Base-by-base conservation (phyloP, 2,329 filamentous ascomycete genomes). In the Alternaria brassicicola region DNA sequence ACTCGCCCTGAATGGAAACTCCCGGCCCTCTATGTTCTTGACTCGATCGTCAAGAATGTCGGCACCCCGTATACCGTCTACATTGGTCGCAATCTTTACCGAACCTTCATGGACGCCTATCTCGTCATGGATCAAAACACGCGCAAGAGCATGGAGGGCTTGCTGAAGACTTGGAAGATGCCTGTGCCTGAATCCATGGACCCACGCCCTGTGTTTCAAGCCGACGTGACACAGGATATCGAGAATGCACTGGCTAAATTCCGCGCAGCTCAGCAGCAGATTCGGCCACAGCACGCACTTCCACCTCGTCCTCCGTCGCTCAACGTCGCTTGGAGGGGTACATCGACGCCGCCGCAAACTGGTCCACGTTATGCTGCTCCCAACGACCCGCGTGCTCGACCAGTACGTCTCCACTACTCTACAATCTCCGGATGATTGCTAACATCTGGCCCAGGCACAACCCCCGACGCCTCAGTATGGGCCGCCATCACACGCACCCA, bases 41-140 rank as follows among this genome's bases (percentile, higher is more conserved):
- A 99, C 80, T 98, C 94, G 15, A 94, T 99, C 61, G 93, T 96
- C 75, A 99, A 99, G 80, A 98, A 99, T 82, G 93, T 99, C 62
- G 95, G 95, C 61, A 97, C 94, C 1, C 95, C 95, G 7, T 99
- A 99, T 78, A 98, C 94, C 0, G 84, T 98, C 12, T 98, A 97
- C 77, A 90, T 99, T 65, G 92, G 93, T 51, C 89, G 92, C 38
- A 94, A 94, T 72, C 86, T 99, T 36, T 98, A 94, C 79, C 87
- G 89, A 68, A 98, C 92, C 4, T 99, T 97, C 75, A 97, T 98
- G 93, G 92, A 96, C 71, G 91, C 95, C 35, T 99, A 98, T 76
- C 91, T 90, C 3, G 86, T 96, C 59, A 93, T 98, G 62, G 93
- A 97, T 70, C 85, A 86, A 63, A 84, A 85, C 59, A 93, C 93